Evolutionary conservation across 768 basidiomycete genomes (phyloP).

Genomic region (Collybiopsis luxurians): DNA sequence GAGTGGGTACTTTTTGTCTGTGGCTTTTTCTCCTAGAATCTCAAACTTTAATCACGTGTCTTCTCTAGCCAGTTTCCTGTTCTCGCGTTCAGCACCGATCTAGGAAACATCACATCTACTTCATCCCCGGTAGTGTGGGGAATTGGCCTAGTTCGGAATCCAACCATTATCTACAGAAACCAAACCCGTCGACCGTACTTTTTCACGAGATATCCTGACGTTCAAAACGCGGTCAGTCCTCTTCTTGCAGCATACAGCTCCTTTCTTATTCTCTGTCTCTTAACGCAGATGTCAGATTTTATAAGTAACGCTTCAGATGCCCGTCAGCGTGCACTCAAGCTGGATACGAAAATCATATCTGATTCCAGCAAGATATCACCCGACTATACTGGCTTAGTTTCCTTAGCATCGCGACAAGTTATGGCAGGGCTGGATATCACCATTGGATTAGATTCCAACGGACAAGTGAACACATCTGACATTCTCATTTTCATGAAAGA

Average conservation of each 20-base stretch:
- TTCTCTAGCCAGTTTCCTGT: constrained; percentile 40
- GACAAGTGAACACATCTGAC: constrained; percentile 36
- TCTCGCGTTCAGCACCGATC: constrained; percentile 39
- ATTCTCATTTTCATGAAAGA: constrained; percentile 47
- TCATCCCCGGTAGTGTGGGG: constrained; percentile 6
- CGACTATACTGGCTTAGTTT: constrained; percentile 39
- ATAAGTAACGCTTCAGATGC: constrained; percentile 35
- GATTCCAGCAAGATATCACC: constrained; percentile 35
- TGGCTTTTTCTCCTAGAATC: too few species aligned
- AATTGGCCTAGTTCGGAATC: constrained; percentile 7
- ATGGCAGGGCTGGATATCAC: constrained; percentile 49
- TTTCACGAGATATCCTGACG: not conserved
- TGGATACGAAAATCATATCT: constrained; percentile 36
- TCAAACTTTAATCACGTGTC: too few species aligned
- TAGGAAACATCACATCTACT: constrained; percentile 26
- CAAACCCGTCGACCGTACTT: constrained; percentile 9
- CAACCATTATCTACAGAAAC: not conserved
- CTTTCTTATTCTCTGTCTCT: not conserved
- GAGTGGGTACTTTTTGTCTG: constrained; percentile 5
- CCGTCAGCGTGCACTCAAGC: constrained; percentile 26
- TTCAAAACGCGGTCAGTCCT: too few species aligned
- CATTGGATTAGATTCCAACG: constrained; percentile 22
- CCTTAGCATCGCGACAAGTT: constrained; percentile 41
- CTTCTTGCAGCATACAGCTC: too few species aligned
- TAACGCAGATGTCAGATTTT: constrained; percentile 12